A percentile compares a stretch with the other conserved stretches of the same genome.
Conservation (phyloP, 352 stramenopile genomes). For the Phytophthora constricta region DNA sequence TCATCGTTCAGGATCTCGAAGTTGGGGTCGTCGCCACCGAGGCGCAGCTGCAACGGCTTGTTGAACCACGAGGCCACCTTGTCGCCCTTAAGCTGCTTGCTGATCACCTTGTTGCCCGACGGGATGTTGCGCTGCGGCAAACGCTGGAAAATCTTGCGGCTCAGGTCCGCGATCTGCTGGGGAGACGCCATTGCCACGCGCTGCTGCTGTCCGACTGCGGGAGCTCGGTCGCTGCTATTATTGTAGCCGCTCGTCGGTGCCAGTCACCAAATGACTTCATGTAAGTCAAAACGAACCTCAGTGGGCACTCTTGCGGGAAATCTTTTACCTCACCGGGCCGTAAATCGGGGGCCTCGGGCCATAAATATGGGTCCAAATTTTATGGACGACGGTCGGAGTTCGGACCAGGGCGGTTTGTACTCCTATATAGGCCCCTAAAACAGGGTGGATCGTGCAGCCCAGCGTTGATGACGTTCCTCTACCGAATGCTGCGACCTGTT, state of each 20-base stretch:
- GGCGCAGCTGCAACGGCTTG: slow-evolving; percentile 77
- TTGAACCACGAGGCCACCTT: slow-evolving; percentile 89
- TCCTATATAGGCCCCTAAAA: too few species aligned
- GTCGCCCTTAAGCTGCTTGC: slow-evolving; percentile 88
- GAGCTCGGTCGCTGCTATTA: slow-evolving; percentile 18
- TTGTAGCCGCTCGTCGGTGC: slow-evolving; percentile 32
- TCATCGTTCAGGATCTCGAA: slow-evolving; percentile 86
- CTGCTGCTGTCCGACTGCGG: not conserved
- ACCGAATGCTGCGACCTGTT: slow-evolving; percentile 7
- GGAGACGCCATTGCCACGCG: slow-evolving; percentile 45
- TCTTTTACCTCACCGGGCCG: too few species aligned
- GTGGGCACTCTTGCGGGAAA: too few species aligned
- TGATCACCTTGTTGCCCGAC: slow-evolving; percentile 91
- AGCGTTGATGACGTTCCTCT: slow-evolving; percentile 26
- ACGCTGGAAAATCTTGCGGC: slow-evolving; percentile 90
- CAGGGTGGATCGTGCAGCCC: too few species aligned
- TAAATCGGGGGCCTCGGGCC: too few species aligned
- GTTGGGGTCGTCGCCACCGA: slow-evolving; percentile 85
- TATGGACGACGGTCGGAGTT: too few species aligned
- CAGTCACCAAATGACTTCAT: not conserved
- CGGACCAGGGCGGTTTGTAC: too few species aligned
- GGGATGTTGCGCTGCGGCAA: slow-evolving; percentile 80
- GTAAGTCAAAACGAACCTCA: too few species aligned
- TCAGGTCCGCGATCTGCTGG: slow-evolving; percentile 78
- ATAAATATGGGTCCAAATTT: too few species aligned